phyloP scores from a whole-genome alignment of 495 filamentous ascomycete genomes.

The Podospora sp. region DNA sequence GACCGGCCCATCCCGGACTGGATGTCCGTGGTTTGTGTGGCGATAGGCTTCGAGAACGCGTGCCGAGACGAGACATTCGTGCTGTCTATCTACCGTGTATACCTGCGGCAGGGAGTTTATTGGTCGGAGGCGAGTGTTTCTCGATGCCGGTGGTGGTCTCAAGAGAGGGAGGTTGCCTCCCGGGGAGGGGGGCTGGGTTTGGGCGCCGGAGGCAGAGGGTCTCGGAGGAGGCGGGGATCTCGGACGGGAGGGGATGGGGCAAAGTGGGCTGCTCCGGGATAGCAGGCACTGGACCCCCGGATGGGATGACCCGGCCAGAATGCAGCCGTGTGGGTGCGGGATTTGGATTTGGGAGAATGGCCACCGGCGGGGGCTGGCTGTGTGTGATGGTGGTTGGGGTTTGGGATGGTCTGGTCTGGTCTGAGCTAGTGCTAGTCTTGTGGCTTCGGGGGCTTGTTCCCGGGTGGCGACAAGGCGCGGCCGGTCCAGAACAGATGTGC shows the following conservation, averaged over 20 bases:
- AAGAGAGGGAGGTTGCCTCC: neutral
- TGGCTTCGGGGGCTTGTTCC: neutral
- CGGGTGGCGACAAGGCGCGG: neutral
- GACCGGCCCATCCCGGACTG: neutral
- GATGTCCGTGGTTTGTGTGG: neutral
- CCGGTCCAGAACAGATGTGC: neutral
- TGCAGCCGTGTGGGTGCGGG: neutral
- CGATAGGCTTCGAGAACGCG: neutral
- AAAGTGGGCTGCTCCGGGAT: too few species aligned
- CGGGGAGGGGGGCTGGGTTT: neutral
- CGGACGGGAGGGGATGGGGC: too few species aligned
- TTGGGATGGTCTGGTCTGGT: neutral
- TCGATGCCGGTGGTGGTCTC: neutral
- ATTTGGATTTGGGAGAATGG: neutral
- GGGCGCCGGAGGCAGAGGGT: too few species aligned
- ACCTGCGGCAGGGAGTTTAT: neutral
- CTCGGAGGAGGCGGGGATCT: too few species aligned
- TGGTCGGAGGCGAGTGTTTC: neutral
- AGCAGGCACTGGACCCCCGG: too few species aligned
- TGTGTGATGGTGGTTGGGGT: neutral
- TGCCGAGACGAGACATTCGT: neutral
- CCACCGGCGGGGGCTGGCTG: too few species aligned
- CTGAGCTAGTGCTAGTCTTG: neutral
- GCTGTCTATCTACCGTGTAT: neutral
- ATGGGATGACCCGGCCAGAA: neutral